These are phyloP conservation scores for Arabidopsis lyrata DNA, from an alignment of 441 rosid genomes.

Conservation along the genomic window DNA sequence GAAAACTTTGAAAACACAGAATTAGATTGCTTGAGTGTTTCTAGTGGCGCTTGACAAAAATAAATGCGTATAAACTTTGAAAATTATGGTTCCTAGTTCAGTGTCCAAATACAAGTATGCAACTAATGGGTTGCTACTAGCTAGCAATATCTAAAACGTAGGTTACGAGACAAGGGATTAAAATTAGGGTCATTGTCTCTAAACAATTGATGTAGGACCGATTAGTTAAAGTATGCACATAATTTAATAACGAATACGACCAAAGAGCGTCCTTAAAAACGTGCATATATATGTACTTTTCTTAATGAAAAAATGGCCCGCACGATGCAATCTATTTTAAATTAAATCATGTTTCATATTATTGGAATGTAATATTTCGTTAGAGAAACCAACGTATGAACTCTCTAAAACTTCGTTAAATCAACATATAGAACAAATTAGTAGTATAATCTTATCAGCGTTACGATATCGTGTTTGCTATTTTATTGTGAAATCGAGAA, in stretches of 20 bases:
- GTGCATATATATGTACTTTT: slow-evolving; percentile 19
- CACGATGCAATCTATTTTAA: slow-evolving; percentile 18
- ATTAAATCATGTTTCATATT: slow-evolving; percentile 4
- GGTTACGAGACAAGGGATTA: slow-evolving; percentile 16
- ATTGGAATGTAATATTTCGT: background rate
- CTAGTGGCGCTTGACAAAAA: background rate
- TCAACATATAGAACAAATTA: background rate
- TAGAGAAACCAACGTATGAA: background rate
- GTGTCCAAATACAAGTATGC: background rate
- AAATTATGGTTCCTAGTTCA: background rate
- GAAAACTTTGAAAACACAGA: too few species aligned
- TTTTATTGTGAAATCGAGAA: background rate
- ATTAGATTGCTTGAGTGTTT: slow-evolving; percentile 6
- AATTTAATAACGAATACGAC: slow-evolving; percentile 8
- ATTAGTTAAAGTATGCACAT: slow-evolving; percentile 18
- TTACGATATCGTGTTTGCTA: background rate
- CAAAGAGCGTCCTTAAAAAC: slow-evolving; percentile 20
- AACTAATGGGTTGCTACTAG: background rate
- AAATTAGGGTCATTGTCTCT: slow-evolving; percentile 34
- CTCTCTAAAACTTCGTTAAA: background rate
- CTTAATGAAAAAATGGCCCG: slow-evolving; percentile 8
- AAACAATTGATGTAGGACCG: slow-evolving; percentile 9
- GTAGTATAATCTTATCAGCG: background rate
- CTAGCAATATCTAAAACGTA: background rate
- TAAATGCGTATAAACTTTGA: background rate